Base-by-base conservation (phyloP, 768 basidiomycete species). In the Austroboletus eburneus region DNA sequence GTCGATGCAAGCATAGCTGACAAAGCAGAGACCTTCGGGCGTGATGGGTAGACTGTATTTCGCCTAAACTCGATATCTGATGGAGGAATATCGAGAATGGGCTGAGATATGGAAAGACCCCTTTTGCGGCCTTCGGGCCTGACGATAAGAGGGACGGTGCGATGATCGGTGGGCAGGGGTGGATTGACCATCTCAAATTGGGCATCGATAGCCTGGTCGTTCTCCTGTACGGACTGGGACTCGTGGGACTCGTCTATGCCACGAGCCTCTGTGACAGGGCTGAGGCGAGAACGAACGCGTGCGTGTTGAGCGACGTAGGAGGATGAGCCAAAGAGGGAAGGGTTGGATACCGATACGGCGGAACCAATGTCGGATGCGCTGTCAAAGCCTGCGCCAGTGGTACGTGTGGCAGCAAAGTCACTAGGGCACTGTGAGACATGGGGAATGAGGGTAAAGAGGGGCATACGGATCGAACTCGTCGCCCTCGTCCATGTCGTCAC, bases 401-500 rank as follows among this genome's bases (percentile, higher is more conserved):
- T 68, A 27, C 77, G 77, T 1, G 77, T 79, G 0, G 80, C 79
- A 9, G 83, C 81, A 64, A 87, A 89, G 45, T 85, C 82, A 1
- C 87, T 89, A 55, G 18, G 10, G 3, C 3, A n/a, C 14, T 5
- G 51, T 44, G 22, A 46, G 54, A 23, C 3, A 29, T 6, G 2
- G 1, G 36, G 27, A 39, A 2, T 27, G 16, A 5, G 20, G 13
- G 30, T 8, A 20, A 39, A 39, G 24, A 6, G 71, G 16, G 3
- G 70, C 85, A 58, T 61, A 89, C 87, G 86, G 86, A 58, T 90
- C 88, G 52, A 89, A 90, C 49, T 86, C 87, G 52, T 88, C 84
- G 2, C 69, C 80, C 41, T 83, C 85, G 54, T 80, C 79, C 66
- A 77, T 76, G 35, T 74, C 80, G 35, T 68, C 69, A 1, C 70